These are phyloP conservation scores for Cryptococcus sp. DNA, from an alignment of 1,284 basidiomycete species.

Conservation along the genomic window DNA sequence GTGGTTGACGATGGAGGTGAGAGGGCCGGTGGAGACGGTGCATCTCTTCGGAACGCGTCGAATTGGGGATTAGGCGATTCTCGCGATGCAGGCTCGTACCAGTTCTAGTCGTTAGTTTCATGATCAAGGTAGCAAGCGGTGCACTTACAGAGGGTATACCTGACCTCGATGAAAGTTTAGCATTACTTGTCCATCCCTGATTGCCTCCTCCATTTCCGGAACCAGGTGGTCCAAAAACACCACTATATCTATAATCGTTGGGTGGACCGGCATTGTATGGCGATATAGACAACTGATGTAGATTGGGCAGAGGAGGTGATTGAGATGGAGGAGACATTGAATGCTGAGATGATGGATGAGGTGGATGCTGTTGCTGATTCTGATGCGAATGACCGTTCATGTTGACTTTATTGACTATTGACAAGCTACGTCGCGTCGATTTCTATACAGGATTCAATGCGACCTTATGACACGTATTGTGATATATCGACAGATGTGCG, in stretches of 20 bases:
- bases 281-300: conserved; percentile 38
- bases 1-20: conserved; percentile 40
- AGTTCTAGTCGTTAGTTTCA: conserved; percentile 24
- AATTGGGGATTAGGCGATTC: conserved; percentile 25
- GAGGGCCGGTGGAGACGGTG: conserved; percentile 34
- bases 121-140: not conserved
- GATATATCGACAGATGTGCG: not conserved
- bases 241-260: conserved; percentile 41
- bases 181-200: conserved; percentile 27
- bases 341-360: conserved; percentile 5
- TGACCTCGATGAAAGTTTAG: conserved; percentile 35
- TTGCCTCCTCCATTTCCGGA: conserved; percentile 12
- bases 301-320: conserved; percentile 40
- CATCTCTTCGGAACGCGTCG: conserved; percentile 33
- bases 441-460: no score
- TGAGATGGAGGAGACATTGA: conserved; percentile 5
- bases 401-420: not conserved
- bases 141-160: conserved; percentile 38
- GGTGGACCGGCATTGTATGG: conserved; percentile 12
- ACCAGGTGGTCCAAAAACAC: conserved; percentile 40
- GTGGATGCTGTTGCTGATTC: not conserved
- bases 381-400: not conserved
- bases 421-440: no score
- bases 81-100: conserved; percentile 36
- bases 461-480: no score